Base-by-base conservation (phyloP, 768 basidiomycete species). In the Dentipellis sp. region DNA sequence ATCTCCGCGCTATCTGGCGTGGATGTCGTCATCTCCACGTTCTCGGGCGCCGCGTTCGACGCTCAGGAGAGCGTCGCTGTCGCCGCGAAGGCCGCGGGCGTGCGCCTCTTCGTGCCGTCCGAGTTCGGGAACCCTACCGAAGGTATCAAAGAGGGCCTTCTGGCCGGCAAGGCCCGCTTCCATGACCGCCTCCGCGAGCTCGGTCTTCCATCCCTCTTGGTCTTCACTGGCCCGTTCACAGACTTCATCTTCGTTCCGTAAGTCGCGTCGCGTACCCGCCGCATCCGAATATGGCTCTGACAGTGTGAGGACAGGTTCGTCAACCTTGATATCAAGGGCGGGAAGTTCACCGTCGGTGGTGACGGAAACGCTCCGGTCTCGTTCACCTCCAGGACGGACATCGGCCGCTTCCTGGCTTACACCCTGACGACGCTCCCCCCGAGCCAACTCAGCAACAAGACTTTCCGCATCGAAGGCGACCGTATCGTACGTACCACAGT, bases 51-150 rank as follows among this genome's bases (percentile, higher is more conserved):
- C 9, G 55, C 36, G 39, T 36, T 59, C 22, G 54, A 59, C 23
- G 21, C n/a, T 4, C 62, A 62, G 52, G 47, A 56, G 48, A 36
- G 17, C 5, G 23, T 63, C 19, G 62, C 62, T 4, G 38, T 56
- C 40, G 62, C 60, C 11, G 61, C 62, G 21, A 57, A 62, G 52
- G 54, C 55, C 3, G 62, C 62, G 2, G 61, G 62, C 17, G 58
- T 62, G 45, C 47, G 52, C 2, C 4, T 59, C 35, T 62, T 63
- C 54, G 7, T 63, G 1, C 62, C 62, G 3, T 61, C 62, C 51
- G 69, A 70, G 57, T 70, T 67, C 35, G 67, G 68, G 2, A 61
- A 54, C 16, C 58, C 65, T 4, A 63, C 60, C 42, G 42, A 45
- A 10, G 55, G 54, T 2, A 19, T 16, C 0, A 47, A 34, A 8